Base-by-base conservation (phyloP, 1,139 yeast species). In the Candida sojae region DNA sequence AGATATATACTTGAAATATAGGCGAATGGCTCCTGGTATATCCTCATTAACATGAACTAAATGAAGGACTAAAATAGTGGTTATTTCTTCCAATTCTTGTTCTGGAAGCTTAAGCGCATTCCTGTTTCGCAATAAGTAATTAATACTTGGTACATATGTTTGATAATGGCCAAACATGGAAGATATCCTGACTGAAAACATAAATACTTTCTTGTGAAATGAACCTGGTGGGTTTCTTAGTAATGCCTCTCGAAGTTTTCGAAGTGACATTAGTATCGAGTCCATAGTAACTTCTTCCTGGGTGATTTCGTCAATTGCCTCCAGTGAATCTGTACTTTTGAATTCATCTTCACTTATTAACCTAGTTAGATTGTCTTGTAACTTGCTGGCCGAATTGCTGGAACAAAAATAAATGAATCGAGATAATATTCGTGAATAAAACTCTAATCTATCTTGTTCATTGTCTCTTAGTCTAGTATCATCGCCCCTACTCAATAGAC, bases 401-500 rank as follows among this genome's bases (percentile, higher is more conserved):
- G 62, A 60, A 48, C 75, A 68, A 50, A 65, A 69, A 11, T 48
- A 45, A 1, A 63, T 56, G 48, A 74, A 74, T 6, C 61, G 57
- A 11, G 50, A 51, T 23, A 76, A 58, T 6, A 80, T 73, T 31
- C 60, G 53, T 3, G 59, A 59, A 55, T 76, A 82, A 50, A 66
- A 76, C 31, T 55, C 61, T 13, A 58, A 60, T 50, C 85, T 62
- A 11, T 73, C 80, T 5, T 53, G 48, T 11, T 62, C 61, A 54
- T 77, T 78, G n/a, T 67, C 56, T 52, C 78, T 83, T 28, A 83
- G 64, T 39, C 79, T 60, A 44, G 61, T 60, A 52, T 80, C 86
- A 48, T 82, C 86, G 0, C 88, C 88, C 46, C 88, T 66, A 53
- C 88, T 82, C 1, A 80, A 64, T 41, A 75, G 68, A 0, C 88